phyloP scores from a whole-genome alignment of 73 alveolate species.

The Paramecium pentaurelia region DNA sequence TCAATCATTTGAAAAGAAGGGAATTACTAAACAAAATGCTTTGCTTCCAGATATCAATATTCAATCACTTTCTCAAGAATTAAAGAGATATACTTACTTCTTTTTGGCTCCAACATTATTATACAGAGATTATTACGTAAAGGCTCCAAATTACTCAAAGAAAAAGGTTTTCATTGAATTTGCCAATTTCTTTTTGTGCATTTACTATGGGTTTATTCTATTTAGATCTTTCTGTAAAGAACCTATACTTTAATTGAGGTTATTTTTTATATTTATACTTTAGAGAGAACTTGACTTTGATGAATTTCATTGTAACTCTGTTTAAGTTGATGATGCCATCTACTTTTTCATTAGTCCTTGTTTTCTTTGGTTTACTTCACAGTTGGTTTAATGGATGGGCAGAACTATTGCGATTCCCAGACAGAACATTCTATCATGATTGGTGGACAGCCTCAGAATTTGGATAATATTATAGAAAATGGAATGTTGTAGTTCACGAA shows the following conservation, averaged over 20 bases:
- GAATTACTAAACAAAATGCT: constrained; percentile 64
- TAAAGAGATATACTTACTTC: constrained; percentile 69
- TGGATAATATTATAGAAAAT: constrained; percentile 83
- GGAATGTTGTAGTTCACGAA: constrained; percentile 92
- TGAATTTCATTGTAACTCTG: constrained; percentile 60
- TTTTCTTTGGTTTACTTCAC: constrained; percentile 82
- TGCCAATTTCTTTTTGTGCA: constrained; percentile 57
- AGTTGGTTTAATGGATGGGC: constrained; percentile 86
- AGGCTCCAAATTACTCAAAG: constrained; percentile 59
- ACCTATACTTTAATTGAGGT: constrained; percentile 59
- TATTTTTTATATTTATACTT: background rate
- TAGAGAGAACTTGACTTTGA: constrained; percentile 49
- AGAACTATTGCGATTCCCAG: constrained; percentile 80
- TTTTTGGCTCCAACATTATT: constrained; percentile 83
- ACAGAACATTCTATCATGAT: constrained; percentile 81
- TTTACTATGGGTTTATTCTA: constrained; percentile 66
- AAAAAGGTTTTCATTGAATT: constrained; percentile 49
- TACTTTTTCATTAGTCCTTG: constrained; percentile 67
- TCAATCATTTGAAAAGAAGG: constrained; percentile 60
- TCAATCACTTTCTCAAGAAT: constrained; percentile 57
- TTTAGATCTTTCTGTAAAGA: constrained; percentile 70
- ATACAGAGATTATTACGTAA: constrained; percentile 77
- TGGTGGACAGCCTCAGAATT: constrained; percentile 91
- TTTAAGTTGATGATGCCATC: constrained; percentile 76
- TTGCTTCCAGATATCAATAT: constrained; percentile 73